Evolutionary conservation across 192 early-diverging fungal genomes (phyloP).

Genomic region (Linnemannia hyalina): DNA sequence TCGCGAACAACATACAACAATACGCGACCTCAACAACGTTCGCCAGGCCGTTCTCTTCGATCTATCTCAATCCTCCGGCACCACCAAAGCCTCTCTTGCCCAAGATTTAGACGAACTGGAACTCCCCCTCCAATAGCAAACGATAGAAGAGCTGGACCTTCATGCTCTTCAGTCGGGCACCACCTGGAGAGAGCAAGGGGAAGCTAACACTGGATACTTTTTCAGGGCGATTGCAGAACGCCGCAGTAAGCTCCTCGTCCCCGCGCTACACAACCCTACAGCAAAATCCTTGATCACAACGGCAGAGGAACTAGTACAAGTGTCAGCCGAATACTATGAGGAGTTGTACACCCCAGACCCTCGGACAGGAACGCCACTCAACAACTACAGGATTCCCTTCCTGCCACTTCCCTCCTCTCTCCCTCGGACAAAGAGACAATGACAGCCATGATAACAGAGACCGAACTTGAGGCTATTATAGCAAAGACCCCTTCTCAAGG

Average conservation of each 20-base stretch:
- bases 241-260: neutral
- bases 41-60: no score
- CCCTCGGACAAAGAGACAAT: neutral
- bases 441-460: no score
- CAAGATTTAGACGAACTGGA: neutral
- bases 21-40: neutral
- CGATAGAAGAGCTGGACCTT: neutral
- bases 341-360: constrained; percentile 1
- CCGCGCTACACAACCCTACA: neutral
- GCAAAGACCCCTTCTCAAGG: neutral
- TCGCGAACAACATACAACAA: no score
- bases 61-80: neutral
- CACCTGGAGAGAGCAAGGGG: constrained; percentile 33
- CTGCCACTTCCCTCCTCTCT: neutral
- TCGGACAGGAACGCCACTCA: neutral
- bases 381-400: neutral
- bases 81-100: no score
- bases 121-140: neutral
- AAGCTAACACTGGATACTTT: constrained; percentile 37
- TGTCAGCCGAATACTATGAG: neutral
- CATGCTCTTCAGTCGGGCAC: constrained; percentile 4
- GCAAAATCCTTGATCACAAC: neutral
- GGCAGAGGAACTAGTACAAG: neutral
- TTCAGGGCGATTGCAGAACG: constrained; percentile 19
- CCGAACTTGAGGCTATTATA: neutral